Conservation (phyloP, 208 protist genomes). For the Crithidia sp. region DNA sequence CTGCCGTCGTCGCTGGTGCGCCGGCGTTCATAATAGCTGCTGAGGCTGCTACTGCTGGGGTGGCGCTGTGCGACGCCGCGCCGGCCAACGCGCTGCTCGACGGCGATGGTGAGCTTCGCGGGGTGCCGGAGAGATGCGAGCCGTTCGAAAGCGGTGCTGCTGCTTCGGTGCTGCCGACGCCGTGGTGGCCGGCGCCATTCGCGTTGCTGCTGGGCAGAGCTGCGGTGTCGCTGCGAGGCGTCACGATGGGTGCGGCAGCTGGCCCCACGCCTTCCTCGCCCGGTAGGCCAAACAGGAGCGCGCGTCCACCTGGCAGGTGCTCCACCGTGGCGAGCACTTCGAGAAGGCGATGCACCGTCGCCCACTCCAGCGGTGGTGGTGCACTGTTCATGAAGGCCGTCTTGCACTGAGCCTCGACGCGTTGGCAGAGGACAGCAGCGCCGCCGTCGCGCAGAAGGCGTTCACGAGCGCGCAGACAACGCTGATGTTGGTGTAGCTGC, state of each 20-base stretch:
- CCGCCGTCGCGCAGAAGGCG: conserved; percentile 62
- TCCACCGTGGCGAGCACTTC: conserved; percentile 47
- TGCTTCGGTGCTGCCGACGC: neutral
- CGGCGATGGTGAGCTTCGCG: neutral
- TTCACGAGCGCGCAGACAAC: conserved; percentile 38
- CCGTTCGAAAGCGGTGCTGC: neutral
- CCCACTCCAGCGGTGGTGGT: conserved; percentile 54
- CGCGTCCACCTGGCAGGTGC: conserved; percentile 9
- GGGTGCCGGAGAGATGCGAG: neutral
- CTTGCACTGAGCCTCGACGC: conserved; percentile 44
- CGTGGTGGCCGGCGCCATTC: neutral
- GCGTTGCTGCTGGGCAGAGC: neutral
- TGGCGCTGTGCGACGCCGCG: neutral
- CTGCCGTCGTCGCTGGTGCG: too few relatives aligned
- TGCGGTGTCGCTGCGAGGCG: conserved; percentile 1
- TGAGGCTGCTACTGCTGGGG: neutral
- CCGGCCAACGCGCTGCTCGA: neutral
- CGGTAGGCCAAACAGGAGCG: conserved; percentile 28
- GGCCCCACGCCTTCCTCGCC: neutral
- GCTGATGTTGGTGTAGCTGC: conserved; percentile 8
- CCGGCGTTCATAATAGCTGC: too few relatives aligned
- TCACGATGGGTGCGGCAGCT: neutral
- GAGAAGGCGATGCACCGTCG: conserved; percentile 52
- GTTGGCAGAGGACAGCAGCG: conserved; percentile 33
- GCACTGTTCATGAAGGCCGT: conserved; percentile 43